Evolutionary conservation across 176 grass and related monocot species (phyloP).

Genomic region (Musa itinerans): DNA sequence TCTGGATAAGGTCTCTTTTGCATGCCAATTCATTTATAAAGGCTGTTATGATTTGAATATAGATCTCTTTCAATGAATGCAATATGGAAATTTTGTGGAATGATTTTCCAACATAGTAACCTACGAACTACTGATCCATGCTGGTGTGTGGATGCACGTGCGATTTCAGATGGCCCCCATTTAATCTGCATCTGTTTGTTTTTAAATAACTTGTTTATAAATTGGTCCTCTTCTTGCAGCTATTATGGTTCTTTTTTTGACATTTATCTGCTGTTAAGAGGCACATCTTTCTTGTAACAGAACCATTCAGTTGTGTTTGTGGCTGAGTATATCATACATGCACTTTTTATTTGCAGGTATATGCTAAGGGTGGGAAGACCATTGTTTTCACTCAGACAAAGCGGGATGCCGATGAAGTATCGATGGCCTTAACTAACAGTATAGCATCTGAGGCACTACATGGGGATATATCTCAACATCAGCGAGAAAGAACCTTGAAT

Average conservation of each 20-base stretch:
- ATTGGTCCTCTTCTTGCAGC: not conserved
- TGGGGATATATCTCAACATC: conserved; percentile 97
- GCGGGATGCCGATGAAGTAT: conserved; percentile 90
- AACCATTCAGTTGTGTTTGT: not conserved
- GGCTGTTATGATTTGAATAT: too few relatives aligned
- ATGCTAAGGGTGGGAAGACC: conserved; percentile 99
- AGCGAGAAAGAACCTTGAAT: conserved; percentile 94
- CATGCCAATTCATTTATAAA: too few relatives aligned
- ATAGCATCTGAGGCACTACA: conserved; percentile 97
- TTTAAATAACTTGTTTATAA: not conserved
- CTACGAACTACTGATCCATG: not conserved
- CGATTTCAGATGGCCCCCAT: not conserved
- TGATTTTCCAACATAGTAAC: not conserved
- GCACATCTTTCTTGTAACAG: not conserved
- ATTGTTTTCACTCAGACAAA: conserved; percentile 95
- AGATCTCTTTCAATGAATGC: too few relatives aligned
- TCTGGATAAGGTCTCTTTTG: too few relatives aligned
- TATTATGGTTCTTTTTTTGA: not conserved
- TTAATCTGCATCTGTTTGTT: not conserved
- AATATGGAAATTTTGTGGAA: too few relatives aligned
- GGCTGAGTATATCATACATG: not conserved
- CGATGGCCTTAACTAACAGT: conserved; percentile 66
- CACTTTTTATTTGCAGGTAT: conserved; percentile 34
- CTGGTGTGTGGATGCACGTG: not conserved
- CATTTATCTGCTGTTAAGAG: not conserved